Evolutionary conservation across 2,329 filamentous ascomycete genomes (phyloP), one percentile per base, ranked within the genome.

Genomic region (Pestalotiopsis sp.): DNA sequence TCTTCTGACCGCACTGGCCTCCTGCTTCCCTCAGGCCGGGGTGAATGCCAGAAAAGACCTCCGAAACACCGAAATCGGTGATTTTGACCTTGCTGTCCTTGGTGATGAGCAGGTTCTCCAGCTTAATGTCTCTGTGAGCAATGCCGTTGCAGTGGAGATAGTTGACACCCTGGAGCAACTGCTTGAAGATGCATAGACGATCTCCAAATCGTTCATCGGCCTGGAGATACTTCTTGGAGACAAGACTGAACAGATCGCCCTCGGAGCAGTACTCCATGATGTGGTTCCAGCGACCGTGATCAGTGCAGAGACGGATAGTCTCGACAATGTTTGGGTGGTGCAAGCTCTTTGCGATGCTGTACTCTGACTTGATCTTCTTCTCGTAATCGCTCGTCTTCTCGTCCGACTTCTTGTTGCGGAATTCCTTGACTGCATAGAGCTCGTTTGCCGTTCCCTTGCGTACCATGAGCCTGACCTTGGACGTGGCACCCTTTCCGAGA

Each of bases 231-330:
- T 88, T 87, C 77, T 91, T 91, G 72, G 91, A 88, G 52, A 97
- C 91, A 13, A 97, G 82, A 70, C 86, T 85, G 78, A 92, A 95
- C 5, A 97, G 83, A 76, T 97, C 94, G 60, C 94, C 94, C 73
- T 93, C 89, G 3, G 89, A 86, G 82, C 94, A 97, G 78, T 93
- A 97, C 78, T 97, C 93, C 94, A 97, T 97, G 68, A 97, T 93
- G 78, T 97, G 93, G 78, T 94, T 95, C 92, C 93, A 97, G 52
- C 91, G 90, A 39, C 88, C 89, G 73, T 90, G 88, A 73, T 94
- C 87, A 14, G 87, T 90, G 82, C 93, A 96, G 5, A 97, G 85
- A 38, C 91, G 89, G 67, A 94, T 82, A 0, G 93, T 95, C 79
- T 93, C 88, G 71, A 97, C 92, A 74, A 97, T 93, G 78, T 97